Conservation (phyloP, 805 yeast species). For the Clavispora fructus region DNA sequence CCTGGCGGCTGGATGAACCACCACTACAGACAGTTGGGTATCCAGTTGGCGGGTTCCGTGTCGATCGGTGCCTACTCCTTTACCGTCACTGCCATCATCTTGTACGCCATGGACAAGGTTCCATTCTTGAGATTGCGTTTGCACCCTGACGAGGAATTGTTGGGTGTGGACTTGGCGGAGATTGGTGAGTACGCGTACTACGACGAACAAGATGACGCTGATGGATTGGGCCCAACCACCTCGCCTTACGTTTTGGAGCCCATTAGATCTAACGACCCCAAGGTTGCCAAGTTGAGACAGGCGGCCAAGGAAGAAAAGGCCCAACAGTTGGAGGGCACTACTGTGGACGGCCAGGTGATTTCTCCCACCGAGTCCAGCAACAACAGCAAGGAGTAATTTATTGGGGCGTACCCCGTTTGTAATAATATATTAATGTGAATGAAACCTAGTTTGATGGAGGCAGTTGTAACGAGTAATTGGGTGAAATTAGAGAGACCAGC, state of each 20-base stretch:
- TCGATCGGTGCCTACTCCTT: slow-evolving; percentile 76
- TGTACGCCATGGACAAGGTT: slow-evolving; percentile 62
- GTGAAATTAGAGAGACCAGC: too few relatives aligned
- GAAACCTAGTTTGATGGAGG: too few relatives aligned
- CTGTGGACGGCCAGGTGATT: slow-evolving; percentile 10
- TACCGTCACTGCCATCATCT: slow-evolving; percentile 61
- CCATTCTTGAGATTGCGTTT: slow-evolving; percentile 82
- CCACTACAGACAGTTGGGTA: slow-evolving; percentile 76
- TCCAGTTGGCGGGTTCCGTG: slow-evolving; percentile 75
- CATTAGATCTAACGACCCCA: slow-evolving; percentile 53
- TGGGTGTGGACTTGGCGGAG: slow-evolving; percentile 85
- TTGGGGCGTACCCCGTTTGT: neutral
- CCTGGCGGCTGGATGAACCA: slow-evolving; percentile 88
- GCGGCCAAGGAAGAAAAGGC: slow-evolving; percentile 14
- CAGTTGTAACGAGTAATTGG: too few relatives aligned
- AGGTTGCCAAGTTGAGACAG: slow-evolving; percentile 28
- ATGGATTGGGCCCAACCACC: slow-evolving; percentile 19
- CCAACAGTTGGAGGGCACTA: slow-evolving; percentile 7
- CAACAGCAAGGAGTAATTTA: slow-evolving; percentile 9
- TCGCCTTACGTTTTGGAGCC: slow-evolving; percentile 68
- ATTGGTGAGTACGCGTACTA: slow-evolving; percentile 83
- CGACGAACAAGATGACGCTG: slow-evolving; percentile 42
- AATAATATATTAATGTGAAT: neutral
- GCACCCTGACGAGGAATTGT: slow-evolving; percentile 77
- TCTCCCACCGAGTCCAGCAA: slow-evolving; percentile 11